Percentiles rank a stretch among this genome's conserved stretches.
phyloP scores from a whole-genome alignment of 2,329 filamentous ascomycete species.

The Colletotrichum gloeosporioides region DNA sequence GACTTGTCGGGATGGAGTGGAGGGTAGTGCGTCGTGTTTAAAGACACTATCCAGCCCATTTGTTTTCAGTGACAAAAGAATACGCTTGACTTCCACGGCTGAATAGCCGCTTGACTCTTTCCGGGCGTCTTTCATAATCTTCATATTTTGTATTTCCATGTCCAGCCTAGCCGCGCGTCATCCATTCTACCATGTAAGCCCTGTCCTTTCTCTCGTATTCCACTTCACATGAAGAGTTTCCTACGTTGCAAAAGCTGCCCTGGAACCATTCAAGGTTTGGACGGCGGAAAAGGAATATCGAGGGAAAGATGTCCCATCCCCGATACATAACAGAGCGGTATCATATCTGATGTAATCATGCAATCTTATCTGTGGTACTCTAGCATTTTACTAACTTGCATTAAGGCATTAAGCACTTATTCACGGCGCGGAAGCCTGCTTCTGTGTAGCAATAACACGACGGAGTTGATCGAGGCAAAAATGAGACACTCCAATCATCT shows the following conservation, averaged over 20 bases:
- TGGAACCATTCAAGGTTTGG: not conserved
- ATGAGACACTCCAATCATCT: accelerated
- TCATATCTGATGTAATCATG: accelerated
- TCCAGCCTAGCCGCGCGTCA: accelerated
- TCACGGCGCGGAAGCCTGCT: not conserved
- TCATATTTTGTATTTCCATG: accelerated
- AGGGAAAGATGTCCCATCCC: accelerated
- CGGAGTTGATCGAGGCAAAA: not conserved
- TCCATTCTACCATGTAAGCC: accelerated
- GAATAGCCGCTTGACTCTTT: too few species aligned
- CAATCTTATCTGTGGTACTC: accelerated
- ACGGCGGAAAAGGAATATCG: accelerated
- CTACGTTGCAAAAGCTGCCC: accelerated
- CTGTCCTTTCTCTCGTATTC: accelerated
- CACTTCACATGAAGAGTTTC: accelerated
- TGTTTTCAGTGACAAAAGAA: accelerated
- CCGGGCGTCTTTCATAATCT: accelerated
- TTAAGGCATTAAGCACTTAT: not conserved
- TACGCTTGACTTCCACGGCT: accelerated
- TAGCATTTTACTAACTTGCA: accelerated
- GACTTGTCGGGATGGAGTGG: not conserved
- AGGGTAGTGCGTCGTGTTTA: accelerated
- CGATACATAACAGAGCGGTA: accelerated
- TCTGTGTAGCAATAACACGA: not conserved
- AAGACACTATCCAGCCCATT: accelerated